phyloP scores from a whole-genome alignment of 2,329 filamentous ascomycete genomes.

The Camptophora hylomeconis region DNA sequence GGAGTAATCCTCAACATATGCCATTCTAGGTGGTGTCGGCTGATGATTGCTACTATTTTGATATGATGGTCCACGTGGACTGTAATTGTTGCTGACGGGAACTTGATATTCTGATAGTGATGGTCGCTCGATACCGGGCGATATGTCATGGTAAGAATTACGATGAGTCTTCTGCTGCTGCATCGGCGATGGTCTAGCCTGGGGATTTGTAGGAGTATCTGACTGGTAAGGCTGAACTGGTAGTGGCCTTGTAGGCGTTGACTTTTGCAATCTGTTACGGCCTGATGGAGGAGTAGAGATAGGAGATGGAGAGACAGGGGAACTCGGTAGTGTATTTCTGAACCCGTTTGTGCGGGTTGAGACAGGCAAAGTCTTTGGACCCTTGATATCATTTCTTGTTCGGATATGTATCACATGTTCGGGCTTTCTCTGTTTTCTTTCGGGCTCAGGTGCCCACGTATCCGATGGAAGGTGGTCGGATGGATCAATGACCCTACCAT shows the following conservation, averaged over 20 bases:
- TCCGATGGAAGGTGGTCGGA: constrained; percentile 52
- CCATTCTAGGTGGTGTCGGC: constrained; percentile 22
- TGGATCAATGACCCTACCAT: constrained; percentile 52
- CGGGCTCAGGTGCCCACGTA: constrained; percentile 54
- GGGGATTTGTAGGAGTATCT: too few species aligned
- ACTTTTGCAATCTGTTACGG: constrained; percentile 18
- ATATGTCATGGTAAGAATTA: too few species aligned
- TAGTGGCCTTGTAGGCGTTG: constrained; percentile 11
- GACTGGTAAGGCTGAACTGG: constrained; percentile 14
- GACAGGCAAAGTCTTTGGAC: constrained; percentile 7
- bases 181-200: too few species aligned
- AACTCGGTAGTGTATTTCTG: constrained; percentile 4
- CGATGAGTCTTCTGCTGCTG: too few species aligned
- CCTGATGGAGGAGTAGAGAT: constrained; percentile 5
- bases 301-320: constrained; percentile 1
- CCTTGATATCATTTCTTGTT: constrained; percentile 15
- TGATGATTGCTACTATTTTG: constrained; percentile 2
- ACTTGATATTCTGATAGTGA: constrained; percentile 15
- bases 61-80: constrained; percentile 6
- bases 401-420: constrained; percentile 36
- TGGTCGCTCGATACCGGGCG: constrained; percentile 8
- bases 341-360: constrained; percentile 9
- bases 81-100: constrained; percentile 8
- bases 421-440: constrained; percentile 40
- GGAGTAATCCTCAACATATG: constrained; percentile 8